Percentiles rank a stretch among this genome's conserved stretches.
These are phyloP conservation scores for Acrasis kona DNA, from an alignment of 78 protist genomes.

Conservation along the genomic window DNA sequence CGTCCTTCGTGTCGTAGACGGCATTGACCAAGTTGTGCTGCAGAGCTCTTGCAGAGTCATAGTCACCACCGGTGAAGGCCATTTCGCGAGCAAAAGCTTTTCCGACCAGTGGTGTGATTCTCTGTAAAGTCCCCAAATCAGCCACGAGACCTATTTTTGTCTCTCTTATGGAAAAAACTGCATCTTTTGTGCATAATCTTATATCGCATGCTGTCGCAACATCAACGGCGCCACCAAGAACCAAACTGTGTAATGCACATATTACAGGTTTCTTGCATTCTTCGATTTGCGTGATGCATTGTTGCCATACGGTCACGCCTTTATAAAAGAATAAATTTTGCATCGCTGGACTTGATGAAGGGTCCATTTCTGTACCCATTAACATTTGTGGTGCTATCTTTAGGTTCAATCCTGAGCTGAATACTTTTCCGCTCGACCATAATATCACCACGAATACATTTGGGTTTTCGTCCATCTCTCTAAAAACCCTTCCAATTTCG, in stretches of 20 bases:
- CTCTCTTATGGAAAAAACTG: constrained; percentile 48
- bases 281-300: not conserved
- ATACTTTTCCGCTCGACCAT: too few relatives aligned
- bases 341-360: too few relatives aligned
- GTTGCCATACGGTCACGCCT: not conserved
- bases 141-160: constrained; percentile 63
- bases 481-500: too few relatives aligned
- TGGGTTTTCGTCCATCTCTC: too few relatives aligned
- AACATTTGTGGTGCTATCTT: too few relatives aligned
- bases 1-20: constrained; percentile 18
- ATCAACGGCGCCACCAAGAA: constrained; percentile 68
- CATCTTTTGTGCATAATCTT: constrained; percentile 40
- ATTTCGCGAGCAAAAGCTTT: constrained; percentile 48
- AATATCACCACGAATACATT: too few relatives aligned
- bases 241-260: constrained; percentile 47
- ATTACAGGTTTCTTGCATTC: constrained; percentile 33
- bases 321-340: too few relatives aligned
- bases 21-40: constrained; percentile 21
- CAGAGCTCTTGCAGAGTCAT: constrained; percentile 33
- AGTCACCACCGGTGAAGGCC: constrained; percentile 39
- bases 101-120: constrained; percentile 37
- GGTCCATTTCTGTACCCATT: too few relatives aligned
- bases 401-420: too few relatives aligned
- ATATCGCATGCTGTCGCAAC: constrained; percentile 55
- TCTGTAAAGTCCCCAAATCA: constrained; percentile 76